Conservation (phyloP, 192 early-diverging fungal genomes). For the Podila epicladia region DNA sequence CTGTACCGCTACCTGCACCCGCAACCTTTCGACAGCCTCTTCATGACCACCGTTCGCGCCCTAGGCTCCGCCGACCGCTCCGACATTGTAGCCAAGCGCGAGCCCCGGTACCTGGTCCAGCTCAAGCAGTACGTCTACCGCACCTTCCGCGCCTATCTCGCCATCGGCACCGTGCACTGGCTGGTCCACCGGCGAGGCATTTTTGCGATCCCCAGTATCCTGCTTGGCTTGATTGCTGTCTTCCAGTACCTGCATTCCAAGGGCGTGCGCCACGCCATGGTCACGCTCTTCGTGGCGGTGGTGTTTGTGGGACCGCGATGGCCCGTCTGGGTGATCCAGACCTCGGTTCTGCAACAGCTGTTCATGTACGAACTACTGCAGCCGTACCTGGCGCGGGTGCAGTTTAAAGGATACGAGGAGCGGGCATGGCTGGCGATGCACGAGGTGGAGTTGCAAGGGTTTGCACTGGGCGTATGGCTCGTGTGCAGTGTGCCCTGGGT, state of each 20-base stretch:
- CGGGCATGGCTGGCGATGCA: conserved; percentile 33
- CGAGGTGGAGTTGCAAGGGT: conserved; percentile 21
- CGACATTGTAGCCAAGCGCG: conserved; percentile 24
- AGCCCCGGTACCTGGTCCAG: conserved; percentile 23
- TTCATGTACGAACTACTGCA: conserved; percentile 42
- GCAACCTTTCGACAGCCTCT: conserved; percentile 24
- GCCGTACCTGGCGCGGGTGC: conserved; percentile 26
- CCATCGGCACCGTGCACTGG: conserved; percentile 13
- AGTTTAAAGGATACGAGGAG: conserved; percentile 41
- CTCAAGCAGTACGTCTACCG: conserved; percentile 16
- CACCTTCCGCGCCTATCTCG: conserved; percentile 21
- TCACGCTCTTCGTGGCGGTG: neutral
- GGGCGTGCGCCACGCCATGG: conserved; percentile 1
- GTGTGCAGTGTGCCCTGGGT: conserved; percentile 24
- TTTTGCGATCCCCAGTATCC: conserved; percentile 2
- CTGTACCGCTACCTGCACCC: conserved; percentile 31
- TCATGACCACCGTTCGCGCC: conserved; percentile 21
- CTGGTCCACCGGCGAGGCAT: conserved; percentile 12
- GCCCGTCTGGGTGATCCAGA: conserved; percentile 35
- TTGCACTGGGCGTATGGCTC: conserved; percentile 27
- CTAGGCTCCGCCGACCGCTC: conserved; percentile 15
- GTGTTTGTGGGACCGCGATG: conserved; percentile 10
- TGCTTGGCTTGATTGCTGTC: conserved; percentile 1
- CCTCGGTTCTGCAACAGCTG: conserved; percentile 22
- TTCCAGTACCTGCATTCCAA: conserved; percentile 20